Percentiles rank a stretch among this genome's conserved stretches.
Conservation (phyloP, 2,329 filamentous ascomycete species). For the Paracamarosporium sp. region DNA sequence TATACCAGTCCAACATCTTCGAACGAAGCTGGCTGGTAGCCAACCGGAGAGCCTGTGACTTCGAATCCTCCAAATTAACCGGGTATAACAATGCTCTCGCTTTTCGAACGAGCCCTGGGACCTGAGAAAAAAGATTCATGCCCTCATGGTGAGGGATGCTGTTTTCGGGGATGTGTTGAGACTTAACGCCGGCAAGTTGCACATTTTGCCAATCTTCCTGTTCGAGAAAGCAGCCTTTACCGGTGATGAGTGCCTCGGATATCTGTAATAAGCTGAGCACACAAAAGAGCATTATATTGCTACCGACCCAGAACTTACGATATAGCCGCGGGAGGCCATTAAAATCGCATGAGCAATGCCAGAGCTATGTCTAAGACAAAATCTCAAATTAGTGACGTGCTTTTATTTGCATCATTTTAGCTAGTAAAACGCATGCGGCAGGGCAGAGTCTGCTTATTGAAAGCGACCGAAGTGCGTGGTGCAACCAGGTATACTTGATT, state of each 20-base stretch:
- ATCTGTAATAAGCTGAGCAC: slow-evolving; percentile 1
- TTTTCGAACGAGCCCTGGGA: neutral
- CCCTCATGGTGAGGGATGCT: neutral
- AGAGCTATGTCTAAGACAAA: neutral
- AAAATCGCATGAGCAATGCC: slow-evolving; percentile 6
- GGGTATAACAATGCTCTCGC: neutral
- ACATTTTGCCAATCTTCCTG: neutral
- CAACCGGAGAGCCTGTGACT: neutral
- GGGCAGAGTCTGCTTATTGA: too few species aligned
- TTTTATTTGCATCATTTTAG: too few species aligned
- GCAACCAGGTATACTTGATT: neutral
- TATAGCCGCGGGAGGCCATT: slow-evolving; percentile 4
- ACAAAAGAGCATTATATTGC: neutral
- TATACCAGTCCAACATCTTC: slow-evolving; percentile 5
- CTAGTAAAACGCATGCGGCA: too few species aligned
- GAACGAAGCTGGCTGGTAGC: neutral
- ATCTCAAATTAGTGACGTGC: neutral
- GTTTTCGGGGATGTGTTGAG: neutral
- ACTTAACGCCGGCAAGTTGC: neutral
- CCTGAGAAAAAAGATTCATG: neutral
- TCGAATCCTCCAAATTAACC: neutral
- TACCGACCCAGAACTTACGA: neutral
- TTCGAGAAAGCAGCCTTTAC: slow-evolving; percentile 1
- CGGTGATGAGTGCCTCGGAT: neutral
- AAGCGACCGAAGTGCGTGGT: too few species aligned